phyloP scores from a whole-genome alignment of 2,329 filamentous ascomycete species.

The Penicillium glabrum region DNA sequence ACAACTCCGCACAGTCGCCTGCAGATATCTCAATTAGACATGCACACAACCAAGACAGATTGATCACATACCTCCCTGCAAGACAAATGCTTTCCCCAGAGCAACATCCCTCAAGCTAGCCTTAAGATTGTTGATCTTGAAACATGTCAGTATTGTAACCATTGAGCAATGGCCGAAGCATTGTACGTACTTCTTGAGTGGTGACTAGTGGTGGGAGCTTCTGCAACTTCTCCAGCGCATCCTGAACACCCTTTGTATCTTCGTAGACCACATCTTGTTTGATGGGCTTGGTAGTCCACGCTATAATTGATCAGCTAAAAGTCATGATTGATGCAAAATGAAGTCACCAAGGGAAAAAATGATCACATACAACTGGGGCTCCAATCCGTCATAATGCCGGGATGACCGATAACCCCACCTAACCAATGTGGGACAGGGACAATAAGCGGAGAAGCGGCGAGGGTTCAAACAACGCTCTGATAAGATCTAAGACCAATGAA shows the following conservation, averaged over 20 bases:
- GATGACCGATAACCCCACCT: not conserved
- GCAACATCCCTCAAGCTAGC: conserved; percentile 80
- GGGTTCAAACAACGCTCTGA: not conserved
- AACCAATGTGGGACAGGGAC: conserved; percentile 9
- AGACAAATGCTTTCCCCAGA: conserved; percentile 83
- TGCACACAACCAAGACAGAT: not conserved
- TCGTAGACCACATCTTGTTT: conserved; percentile 50
- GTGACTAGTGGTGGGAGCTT: conserved; percentile 45
- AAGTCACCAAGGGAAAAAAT: not conserved
- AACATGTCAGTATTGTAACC: not conserved
- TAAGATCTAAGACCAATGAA: not conserved
- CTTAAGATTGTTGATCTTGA: conserved; percentile 71
- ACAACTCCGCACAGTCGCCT: conserved; percentile 89
- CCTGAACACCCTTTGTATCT: conserved; percentile 40
- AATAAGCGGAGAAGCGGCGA: not conserved
- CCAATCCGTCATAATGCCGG: conserved; percentile 29
- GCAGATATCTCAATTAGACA: not conserved
- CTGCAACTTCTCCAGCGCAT: conserved; percentile 43
- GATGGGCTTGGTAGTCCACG: conserved; percentile 47
- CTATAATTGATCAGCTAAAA: conserved; percentile 13
- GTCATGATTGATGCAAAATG: not conserved
- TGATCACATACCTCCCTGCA: conserved; percentile 71
- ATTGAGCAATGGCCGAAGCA: not conserved
- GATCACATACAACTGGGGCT: conserved; percentile 28
- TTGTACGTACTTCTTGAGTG: conserved; percentile 11